These are phyloP conservation scores for Didymella glomerata DNA, from an alignment of 2,329 filamentous ascomycete genomes.

Conservation along the genomic window DNA sequence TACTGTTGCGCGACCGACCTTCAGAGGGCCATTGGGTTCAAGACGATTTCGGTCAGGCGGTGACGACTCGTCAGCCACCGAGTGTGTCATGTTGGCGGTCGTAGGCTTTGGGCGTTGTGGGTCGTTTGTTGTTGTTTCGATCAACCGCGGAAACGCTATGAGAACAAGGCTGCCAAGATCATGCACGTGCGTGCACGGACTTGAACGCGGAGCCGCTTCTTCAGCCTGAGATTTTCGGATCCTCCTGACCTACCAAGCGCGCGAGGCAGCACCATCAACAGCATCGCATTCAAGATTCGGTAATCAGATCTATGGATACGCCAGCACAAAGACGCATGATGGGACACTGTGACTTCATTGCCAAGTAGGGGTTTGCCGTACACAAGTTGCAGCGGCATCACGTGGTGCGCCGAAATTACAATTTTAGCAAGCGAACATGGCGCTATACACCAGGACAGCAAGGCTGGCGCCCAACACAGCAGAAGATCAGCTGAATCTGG, in stretches of 20 bases:
- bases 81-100: neutral
- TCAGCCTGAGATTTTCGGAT: neutral
- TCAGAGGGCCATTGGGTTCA: neutral
- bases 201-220: neutral
- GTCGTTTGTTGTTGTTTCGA: neutral
- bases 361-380: neutral
- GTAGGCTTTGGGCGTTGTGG: neutral
- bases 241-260: neutral
- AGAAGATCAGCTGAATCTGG: constrained; percentile 1
- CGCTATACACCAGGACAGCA: neutral
- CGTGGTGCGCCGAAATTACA: neutral
- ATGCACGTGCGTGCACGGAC: neutral
- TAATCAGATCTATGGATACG: neutral
- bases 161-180: neutral
- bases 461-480: neutral
- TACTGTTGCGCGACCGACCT: neutral
- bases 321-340: neutral
- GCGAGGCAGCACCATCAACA: neutral
- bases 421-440: neutral
- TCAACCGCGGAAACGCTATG: neutral
- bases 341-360: neutral
- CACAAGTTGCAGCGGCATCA: neutral
- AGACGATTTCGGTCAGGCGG: neutral
- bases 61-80: neutral
- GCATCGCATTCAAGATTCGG: neutral